A percentile compares a stretch with the other conserved stretches of the same genome.
Evolutionary conservation across 306 rosid species (phyloP).

Genomic region (Boehmeria nivea): DNA sequence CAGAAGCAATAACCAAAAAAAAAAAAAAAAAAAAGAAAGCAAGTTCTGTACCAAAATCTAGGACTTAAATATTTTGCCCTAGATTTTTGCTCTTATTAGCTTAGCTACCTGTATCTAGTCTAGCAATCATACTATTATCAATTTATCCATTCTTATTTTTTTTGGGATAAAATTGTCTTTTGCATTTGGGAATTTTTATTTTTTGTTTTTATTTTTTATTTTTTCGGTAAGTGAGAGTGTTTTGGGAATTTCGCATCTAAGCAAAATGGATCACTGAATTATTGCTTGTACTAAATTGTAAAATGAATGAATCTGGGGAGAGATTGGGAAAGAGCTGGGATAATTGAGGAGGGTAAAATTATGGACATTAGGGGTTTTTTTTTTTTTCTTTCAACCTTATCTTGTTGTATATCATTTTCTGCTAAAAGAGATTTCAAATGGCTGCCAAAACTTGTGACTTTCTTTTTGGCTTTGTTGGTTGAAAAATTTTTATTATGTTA

Average conservation of each 20-base stretch:
- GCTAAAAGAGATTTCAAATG: background rate
- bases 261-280: background rate
- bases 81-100: constrained; percentile 9
- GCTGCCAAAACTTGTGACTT: background rate
- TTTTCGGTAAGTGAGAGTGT: background rate
- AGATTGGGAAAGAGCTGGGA: background rate
- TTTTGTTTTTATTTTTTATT: too few relatives aligned
- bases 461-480: background rate
- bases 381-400: background rate
- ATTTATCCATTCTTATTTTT: background rate
- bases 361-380: background rate
- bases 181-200: too few relatives aligned
- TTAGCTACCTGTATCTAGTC: background rate
- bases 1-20: constrained; percentile 19
- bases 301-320: background rate
- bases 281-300: constrained; percentile 8
- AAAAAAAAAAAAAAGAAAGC: background rate
- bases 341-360: background rate
- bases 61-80: constrained; percentile 13
- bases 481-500: background rate
- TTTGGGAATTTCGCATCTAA: background rate
- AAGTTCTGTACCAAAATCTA: constrained; percentile 14
- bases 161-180: background rate
- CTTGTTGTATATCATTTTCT: background rate
- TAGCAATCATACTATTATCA: background rate